Evolutionary conservation across 805 yeast species (phyloP).

Genomic region (Yamadazyma sp.): DNA sequence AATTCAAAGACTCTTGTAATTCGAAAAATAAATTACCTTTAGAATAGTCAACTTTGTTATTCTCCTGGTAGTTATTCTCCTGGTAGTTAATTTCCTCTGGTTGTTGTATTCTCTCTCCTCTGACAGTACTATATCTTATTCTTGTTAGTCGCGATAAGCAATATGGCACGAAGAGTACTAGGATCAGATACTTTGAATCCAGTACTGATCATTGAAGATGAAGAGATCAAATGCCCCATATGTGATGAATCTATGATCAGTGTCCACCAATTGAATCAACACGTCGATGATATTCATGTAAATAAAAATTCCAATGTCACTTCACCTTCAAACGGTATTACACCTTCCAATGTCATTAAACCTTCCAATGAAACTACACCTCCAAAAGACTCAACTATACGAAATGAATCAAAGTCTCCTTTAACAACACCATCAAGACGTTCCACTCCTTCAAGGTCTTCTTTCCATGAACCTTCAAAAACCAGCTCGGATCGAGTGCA

Average conservation of each 20-base stretch:
- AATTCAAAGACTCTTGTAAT: no score
- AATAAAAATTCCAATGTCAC: slow-evolving; percentile 14
- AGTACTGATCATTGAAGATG: no score
- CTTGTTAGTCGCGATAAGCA: no score
- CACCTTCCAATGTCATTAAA: background rate
- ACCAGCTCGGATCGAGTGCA: no score
- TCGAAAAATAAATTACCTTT: no score
- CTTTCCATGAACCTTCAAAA: slow-evolving; percentile 9
- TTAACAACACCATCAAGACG: background rate
- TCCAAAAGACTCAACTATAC: background rate
- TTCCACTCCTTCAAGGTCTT: background rate
- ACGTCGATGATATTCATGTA: slow-evolving; percentile 67
- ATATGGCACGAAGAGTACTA: slow-evolving; percentile 18
- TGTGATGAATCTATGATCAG: slow-evolving; percentile 60
- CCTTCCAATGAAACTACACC: background rate
- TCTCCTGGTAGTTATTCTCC: no score
- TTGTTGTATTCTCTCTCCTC: no score
- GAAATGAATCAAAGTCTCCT: no score
- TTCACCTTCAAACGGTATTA: background rate
- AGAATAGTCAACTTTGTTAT: no score
- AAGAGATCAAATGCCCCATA: slow-evolving; percentile 55
- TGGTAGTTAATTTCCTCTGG: no score
- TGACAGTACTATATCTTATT: no score
- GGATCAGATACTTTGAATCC: no score
- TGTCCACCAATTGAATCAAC: slow-evolving; percentile 57